A percentile compares a stretch with the other conserved stretches of the same genome.
These are phyloP conservation scores for Calocybe indica DNA, from an alignment of 768 basidiomycete genomes.

Conservation along the genomic window DNA sequence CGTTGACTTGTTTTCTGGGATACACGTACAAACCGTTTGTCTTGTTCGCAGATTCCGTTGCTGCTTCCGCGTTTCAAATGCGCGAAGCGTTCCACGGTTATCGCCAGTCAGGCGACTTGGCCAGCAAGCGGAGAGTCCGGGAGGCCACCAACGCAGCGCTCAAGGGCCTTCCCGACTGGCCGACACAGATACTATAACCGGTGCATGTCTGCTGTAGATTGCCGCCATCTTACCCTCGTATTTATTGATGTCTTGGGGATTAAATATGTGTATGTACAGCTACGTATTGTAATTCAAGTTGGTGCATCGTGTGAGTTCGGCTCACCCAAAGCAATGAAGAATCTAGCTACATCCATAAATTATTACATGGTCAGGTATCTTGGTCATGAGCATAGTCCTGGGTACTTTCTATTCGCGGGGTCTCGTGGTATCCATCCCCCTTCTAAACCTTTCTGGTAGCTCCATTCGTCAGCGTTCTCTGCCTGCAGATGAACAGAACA, in stretches of 20 bases:
- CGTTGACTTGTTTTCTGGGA: not conserved
- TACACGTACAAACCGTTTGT: not conserved
- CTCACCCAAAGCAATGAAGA: not conserved
- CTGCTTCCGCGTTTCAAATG: slow-evolving; percentile 71
- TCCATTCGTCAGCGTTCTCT: slow-evolving; percentile 72
- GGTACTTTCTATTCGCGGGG: slow-evolving; percentile 60
- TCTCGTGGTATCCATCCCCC: slow-evolving; percentile 77
- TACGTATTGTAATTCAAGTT: too few species aligned
- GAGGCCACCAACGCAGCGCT: slow-evolving; percentile 77
- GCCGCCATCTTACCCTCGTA: too few species aligned
- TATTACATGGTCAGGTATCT: slow-evolving; percentile 1
- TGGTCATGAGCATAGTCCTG: slow-evolving; percentile 47
- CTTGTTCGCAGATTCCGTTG: slow-evolving; percentile 45
- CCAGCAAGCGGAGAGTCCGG: slow-evolving; percentile 70
- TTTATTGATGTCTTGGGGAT: too few species aligned
- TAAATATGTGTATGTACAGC: too few species aligned
- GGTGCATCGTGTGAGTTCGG: too few species aligned
- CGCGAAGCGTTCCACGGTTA: slow-evolving; percentile 69
- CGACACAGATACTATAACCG: slow-evolving; percentile 14
- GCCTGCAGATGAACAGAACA: slow-evolving; percentile 24
- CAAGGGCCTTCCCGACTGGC: slow-evolving; percentile 70
- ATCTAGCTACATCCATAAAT: not conserved
- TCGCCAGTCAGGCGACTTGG: slow-evolving; percentile 63
- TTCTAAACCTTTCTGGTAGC: slow-evolving; percentile 65
- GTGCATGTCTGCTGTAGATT: too few species aligned